phyloP scores from a whole-genome alignment of 768 basidiomycete genomes.

The Nidularia sp. region DNA sequence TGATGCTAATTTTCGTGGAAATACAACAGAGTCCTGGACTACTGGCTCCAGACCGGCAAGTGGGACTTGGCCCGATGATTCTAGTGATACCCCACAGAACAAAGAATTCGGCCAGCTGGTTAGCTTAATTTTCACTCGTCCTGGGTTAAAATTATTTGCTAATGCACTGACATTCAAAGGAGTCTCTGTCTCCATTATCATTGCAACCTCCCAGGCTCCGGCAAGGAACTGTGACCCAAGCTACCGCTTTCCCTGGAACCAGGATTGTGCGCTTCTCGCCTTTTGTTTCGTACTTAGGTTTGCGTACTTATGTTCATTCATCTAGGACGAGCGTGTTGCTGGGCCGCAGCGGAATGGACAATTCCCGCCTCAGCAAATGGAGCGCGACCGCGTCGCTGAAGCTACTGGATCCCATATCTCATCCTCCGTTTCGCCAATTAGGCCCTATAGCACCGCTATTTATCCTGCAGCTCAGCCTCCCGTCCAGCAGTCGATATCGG shows the following conservation, averaged over 20 bases:
- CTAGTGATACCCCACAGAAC: background rate
- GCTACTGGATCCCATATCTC: background rate
- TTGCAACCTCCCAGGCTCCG: constrained; percentile 30
- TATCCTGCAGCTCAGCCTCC: background rate
- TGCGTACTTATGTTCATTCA: background rate
- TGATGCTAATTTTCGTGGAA: constrained; percentile 44
- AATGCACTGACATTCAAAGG: background rate
- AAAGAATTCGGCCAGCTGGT: background rate
- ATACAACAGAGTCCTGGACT: constrained; percentile 45
- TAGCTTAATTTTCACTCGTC: too few relatives aligned
- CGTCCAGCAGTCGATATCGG: constrained; percentile 2
- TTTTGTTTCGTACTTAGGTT: background rate
- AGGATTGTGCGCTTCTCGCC: background rate
- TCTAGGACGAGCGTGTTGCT: background rate
- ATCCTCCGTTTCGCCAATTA: constrained; percentile 37
- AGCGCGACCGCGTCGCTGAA: background rate
- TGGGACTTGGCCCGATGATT: constrained; percentile 56
- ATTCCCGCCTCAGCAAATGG: background rate
- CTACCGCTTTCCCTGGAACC: constrained; percentile 7
- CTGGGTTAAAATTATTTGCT: too few relatives aligned
- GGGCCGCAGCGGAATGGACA: background rate
- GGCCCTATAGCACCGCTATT: constrained; percentile 3
- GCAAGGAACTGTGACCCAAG: constrained; percentile 34
- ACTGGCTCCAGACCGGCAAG: constrained; percentile 42
- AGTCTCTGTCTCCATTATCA: background rate